Base-by-base conservation (phyloP, 225 moss, liverwort and hornwort genomes). In the Pseudoscleropodium purum region DNA sequence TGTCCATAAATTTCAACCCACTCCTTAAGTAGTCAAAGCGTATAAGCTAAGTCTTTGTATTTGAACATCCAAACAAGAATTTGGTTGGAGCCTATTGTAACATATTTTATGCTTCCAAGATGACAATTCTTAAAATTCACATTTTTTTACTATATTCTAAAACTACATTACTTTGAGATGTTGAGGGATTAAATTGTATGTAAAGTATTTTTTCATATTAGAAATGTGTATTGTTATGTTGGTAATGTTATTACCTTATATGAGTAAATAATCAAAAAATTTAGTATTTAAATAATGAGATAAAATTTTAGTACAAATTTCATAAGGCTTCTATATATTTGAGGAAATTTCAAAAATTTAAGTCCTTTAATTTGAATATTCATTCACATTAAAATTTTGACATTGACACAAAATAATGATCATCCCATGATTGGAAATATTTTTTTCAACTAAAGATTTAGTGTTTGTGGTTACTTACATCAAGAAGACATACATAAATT, bases 71-170 rank as follows among this genome's bases (percentile, higher is more conserved):
- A 41, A 41, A 15, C 9, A 41, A 27, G 0, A 16, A 9, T 16
- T 73, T 27, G 5, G 0, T 41, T 73, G 27, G 5, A 43, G 43
- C 0, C 0, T 0, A 1, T 19, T 45, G 7, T 13, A 1, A 33
- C 33, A 75, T 33, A 49, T 75, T 47, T 11, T 4, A 75, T 49
- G 1, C 49, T 49, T 47, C 4, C 0, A 6, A 18, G 4, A 47
- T 47, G 31, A 30, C 3, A 30, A 47, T 18, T 47, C 7, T 15
- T 4, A 4, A 47, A 31, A 47, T 47, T 31, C 31, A 30, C 19
- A 75, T 47, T 2, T 30, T 75, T 31, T 19, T 0, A 19, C 0
- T 31, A 31, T 31, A 31, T 31, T 75, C 7, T 19, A 49, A 4
- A 6, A 19, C 7, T 11, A 49, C 1, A 8, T 1, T 13, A 21